Conservation (phyloP, 1,139 yeast species). For the Hansenula lynferdii region DNA sequence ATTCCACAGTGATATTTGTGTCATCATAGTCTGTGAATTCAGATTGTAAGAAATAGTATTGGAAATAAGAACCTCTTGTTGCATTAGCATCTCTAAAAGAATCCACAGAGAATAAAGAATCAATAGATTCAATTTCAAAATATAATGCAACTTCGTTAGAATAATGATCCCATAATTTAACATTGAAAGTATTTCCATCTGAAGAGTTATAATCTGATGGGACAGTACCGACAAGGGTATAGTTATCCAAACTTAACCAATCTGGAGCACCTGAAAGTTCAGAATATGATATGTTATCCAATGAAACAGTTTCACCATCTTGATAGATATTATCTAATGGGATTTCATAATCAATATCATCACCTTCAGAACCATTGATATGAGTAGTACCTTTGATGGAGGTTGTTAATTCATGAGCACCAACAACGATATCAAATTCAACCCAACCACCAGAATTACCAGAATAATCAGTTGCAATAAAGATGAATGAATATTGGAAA, state of each 20-base stretch:
- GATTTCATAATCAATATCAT: constrained; percentile 46
- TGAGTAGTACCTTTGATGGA: constrained; percentile 37
- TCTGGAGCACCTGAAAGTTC: constrained; percentile 45
- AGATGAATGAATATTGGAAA: constrained; percentile 59
- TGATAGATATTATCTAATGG: constrained; percentile 58
- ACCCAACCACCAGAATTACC: constrained; percentile 76
- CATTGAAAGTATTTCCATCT: constrained; percentile 40
- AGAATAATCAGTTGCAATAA: constrained; percentile 73
- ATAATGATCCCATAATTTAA: constrained; percentile 56
- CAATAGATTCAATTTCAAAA: constrained; percentile 37
- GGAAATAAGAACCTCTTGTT: constrained; percentile 54
- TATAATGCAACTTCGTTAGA: constrained; percentile 61
- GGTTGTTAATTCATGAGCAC: constrained; percentile 83
- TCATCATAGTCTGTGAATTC: constrained; percentile 48
- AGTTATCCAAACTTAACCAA: constrained; percentile 50
- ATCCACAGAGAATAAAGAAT: constrained; percentile 44
- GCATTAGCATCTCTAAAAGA: constrained; percentile 59
- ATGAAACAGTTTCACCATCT: constrained; percentile 48
- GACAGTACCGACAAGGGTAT: constrained; percentile 52
- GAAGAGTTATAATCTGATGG: constrained; percentile 41
- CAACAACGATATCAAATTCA: constrained; percentile 68
- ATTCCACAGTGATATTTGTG: constrained; percentile 45
- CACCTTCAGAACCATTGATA: constrained; percentile 64
- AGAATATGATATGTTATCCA: constrained; percentile 51
- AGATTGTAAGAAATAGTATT: constrained; percentile 46